Evolutionary conservation across 352 stramenopile genomes (phyloP).

Genomic region (Pythium brassicae): DNA sequence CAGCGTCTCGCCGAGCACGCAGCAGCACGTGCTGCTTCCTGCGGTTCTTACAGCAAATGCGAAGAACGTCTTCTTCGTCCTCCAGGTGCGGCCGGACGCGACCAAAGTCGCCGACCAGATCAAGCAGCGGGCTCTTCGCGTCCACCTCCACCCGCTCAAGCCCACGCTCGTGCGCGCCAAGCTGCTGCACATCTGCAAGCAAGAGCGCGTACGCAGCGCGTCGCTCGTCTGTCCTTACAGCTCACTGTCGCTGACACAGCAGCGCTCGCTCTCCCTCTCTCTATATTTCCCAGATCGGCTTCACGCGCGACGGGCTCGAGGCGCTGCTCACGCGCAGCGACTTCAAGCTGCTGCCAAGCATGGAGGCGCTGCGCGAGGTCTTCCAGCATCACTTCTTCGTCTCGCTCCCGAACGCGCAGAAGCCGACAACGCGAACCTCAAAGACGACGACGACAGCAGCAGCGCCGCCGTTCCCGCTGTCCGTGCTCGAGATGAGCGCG

Average conservation of each 20-base stretch:
- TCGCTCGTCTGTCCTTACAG: too few relatives aligned
- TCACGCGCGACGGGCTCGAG: constrained; percentile 50
- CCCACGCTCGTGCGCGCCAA: constrained; percentile 45
- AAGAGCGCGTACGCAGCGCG: constrained; percentile 27
- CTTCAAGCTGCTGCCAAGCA: constrained; percentile 33
- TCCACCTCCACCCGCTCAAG: constrained; percentile 39
- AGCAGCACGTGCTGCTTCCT: constrained; percentile 64
- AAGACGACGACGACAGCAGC: not conserved
- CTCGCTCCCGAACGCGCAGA: constrained; percentile 49
- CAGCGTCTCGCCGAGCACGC: constrained; percentile 48
- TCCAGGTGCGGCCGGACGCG: constrained; percentile 45
- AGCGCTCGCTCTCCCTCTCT: not conserved
- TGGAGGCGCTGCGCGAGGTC: constrained; percentile 39
- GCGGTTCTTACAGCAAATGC: constrained; percentile 38
- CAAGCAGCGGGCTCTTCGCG: constrained; percentile 24
- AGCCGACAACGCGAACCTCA: constrained; percentile 11
- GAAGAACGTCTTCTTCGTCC: constrained; percentile 52
- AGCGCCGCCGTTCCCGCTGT: constrained; percentile 43
- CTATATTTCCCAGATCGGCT: constrained; percentile 44
- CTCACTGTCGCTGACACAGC: too few relatives aligned
- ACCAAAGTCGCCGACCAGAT: constrained; percentile 63
- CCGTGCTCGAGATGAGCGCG: constrained; percentile 50
- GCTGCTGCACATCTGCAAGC: constrained; percentile 44
- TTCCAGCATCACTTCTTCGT: constrained; percentile 54
- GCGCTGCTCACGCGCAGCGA: constrained; percentile 26